Conservation (phyloP, 805 yeast genomes). For the Hanseniaspora nectarophila region DNA sequence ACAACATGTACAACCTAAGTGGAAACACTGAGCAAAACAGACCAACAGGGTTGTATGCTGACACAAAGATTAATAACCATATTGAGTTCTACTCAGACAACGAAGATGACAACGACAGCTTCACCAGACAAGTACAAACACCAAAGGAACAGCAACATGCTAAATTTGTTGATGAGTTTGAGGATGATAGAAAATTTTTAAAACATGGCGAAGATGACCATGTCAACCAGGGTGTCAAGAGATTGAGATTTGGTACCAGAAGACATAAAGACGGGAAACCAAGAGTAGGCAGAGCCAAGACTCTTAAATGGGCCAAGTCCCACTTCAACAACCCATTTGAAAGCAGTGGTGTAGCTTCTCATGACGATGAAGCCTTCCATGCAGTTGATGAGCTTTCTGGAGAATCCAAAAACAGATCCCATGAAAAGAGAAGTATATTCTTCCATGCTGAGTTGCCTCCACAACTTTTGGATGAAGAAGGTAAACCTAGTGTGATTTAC, state of each 20-base stretch:
- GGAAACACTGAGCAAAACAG: constrained; percentile 6
- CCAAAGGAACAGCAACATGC: constrained; percentile 22
- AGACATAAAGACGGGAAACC: constrained; percentile 64
- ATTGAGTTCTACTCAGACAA: constrained; percentile 14
- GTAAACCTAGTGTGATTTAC: constrained; percentile 48
- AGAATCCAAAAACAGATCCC: constrained; percentile 30
- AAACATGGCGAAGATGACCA: neutral
- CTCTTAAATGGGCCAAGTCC: constrained; percentile 39
- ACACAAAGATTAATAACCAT: neutral
- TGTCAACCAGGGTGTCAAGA: constrained; percentile 38
- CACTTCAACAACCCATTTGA: constrained; percentile 26
- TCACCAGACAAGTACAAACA: constrained; percentile 16
- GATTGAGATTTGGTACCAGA: constrained; percentile 87
- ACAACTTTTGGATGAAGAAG: constrained; percentile 45
- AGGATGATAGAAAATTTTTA: constrained; percentile 15
- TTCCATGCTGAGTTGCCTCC: constrained; percentile 53
- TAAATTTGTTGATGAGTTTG: constrained; percentile 20
- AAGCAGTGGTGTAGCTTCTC: constrained; percentile 18
- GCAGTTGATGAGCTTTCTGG: constrained; percentile 20
- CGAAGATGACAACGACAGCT: constrained; percentile 15
- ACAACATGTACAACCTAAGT: constrained; percentile 2
- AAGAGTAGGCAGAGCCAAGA: constrained; percentile 44
- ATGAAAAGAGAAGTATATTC: constrained; percentile 40
- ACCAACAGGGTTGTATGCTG: neutral
- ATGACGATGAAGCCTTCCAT: constrained; percentile 21